phyloP scores from a whole-genome alignment of 2,329 filamentous ascomycete genomes.

The Neocatenulostroma microsporum region DNA sequence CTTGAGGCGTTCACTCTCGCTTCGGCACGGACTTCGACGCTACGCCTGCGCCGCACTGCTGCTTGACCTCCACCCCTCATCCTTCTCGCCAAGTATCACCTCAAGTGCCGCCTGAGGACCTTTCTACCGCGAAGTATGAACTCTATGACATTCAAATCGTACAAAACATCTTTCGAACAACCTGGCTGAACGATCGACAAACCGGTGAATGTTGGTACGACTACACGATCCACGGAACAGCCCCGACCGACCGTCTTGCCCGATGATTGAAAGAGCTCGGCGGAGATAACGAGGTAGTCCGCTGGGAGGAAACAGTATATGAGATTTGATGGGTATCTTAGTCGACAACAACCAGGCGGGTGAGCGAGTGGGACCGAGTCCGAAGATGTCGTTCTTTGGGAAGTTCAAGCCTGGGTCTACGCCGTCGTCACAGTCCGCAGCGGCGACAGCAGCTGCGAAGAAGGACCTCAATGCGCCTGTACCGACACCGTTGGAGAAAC shows the following conservation, averaged over 20 bases:
- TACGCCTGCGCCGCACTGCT: too few relatives aligned
- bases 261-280: neutral
- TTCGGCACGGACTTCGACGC: too few relatives aligned
- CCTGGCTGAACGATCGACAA: neutral
- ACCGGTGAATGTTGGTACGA: neutral
- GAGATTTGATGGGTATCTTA: too few relatives aligned
- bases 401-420: constrained; percentile 43
- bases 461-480: constrained; percentile 52
- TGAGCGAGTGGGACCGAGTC: too few relatives aligned
- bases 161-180: constrained; percentile 1
- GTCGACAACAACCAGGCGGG: too few relatives aligned
- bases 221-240: neutral
- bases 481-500: constrained; percentile 58
- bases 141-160: neutral
- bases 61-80: too few relatives aligned
- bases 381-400: constrained; percentile 52
- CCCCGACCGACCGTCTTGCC: neutral
- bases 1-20: too few relatives aligned
- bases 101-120: too few relatives aligned
- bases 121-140: constrained; percentile 5
- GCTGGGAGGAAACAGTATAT: too few relatives aligned
- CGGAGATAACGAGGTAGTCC: too few relatives aligned
- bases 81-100: too few relatives aligned
- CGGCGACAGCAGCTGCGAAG: constrained; percentile 45
- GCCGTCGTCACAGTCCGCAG: constrained; percentile 36